Evolutionary conservation across 2,329 filamentous ascomycete genomes (phyloP), one percentile per base, ranked within the genome.

Genomic region (Ceratocystis colombiana): DNA sequence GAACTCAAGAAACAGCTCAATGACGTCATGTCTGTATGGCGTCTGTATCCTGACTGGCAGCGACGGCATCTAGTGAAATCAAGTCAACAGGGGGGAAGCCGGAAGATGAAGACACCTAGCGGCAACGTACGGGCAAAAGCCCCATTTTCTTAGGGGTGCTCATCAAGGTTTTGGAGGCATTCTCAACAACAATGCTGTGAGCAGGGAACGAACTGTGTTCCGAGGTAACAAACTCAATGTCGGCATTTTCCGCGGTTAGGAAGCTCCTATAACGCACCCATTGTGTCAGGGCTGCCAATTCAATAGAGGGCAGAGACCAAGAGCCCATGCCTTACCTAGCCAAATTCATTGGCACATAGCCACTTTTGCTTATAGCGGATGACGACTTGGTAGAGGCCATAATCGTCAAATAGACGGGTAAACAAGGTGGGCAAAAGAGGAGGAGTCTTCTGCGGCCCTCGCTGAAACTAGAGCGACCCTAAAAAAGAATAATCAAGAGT

Each of bases 1-100:
- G 22, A 59, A 59, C 55, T 59, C 55, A 2, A 59, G 55, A 22
- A 59, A 59, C 15, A 59, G 17, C 25, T 59, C 55, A 37, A 59
- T 20, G 6, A 37, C 55, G 12, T 59, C 55, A 30, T 59, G 55
- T 28, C 30, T 15, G 33, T 59, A 59, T 59, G 55, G 55, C 12
- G 55, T 59, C 8, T 25, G 28, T 28, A 59, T 59, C 1, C 20
- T 59, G 0, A 59, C 28, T 0, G 55, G 55, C 1, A 37, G 3
- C 1, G 25, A 37, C n/a, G 55, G 55, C 12, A 3, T 33, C 55
- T 59, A 37, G 22, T 10, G 12, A 28, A 53, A 30, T 30, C 28
- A 33, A 17, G 28, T 59, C 6, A 59, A 6, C 30, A 8, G 6
- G 55, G 17, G 17, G 55, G 3, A 30, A 33, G 12, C 5, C 25